Percentiles rank a stretch among this genome's conserved stretches.
These are phyloP conservation scores for Fraxinus floribunda DNA, from an alignment of 305 asterid genomes.

Conservation along the genomic window DNA sequence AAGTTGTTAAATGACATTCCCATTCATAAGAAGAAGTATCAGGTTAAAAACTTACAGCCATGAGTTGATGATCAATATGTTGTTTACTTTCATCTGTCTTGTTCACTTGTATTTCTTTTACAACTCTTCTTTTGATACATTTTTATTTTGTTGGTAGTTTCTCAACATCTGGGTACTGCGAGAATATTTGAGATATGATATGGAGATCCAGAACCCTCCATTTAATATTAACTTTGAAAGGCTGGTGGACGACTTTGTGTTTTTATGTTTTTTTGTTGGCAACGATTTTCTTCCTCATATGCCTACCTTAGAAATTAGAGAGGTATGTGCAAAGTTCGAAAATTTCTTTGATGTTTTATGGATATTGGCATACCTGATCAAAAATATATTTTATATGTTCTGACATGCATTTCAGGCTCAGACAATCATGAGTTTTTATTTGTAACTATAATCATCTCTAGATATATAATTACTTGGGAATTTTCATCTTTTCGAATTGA, in stretches of 20 bases:
- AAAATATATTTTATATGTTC: slow-evolving; percentile 16
- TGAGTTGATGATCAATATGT: slow-evolving; percentile 24
- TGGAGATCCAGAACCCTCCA: slow-evolving; percentile 72
- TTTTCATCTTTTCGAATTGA: not conserved
- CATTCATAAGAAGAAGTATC: slow-evolving; percentile 82
- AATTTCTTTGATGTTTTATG: slow-evolving; percentile 13
- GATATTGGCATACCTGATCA: slow-evolving; percentile 15
- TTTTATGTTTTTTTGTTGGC: slow-evolving; percentile 94
- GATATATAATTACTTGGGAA: not conserved
- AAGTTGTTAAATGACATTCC: slow-evolving; percentile 59
- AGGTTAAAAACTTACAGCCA: slow-evolving; percentile 48
- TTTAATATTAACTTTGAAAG: slow-evolving; percentile 80
- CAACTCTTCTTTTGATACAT: slow-evolving; percentile 32
- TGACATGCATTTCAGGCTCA: slow-evolving; percentile 17
- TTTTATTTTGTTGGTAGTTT: slow-evolving; percentile 50
- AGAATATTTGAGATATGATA: slow-evolving; percentile 86
- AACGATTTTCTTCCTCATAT: slow-evolving; percentile 99
- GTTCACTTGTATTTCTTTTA: slow-evolving; percentile 11
- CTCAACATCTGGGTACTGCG: slow-evolving; percentile 91
- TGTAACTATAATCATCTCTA: slow-evolving; percentile 15
- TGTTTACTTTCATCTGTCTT: slow-evolving; percentile 17
- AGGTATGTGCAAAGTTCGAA: slow-evolving; percentile 49
- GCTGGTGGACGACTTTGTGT: slow-evolving; percentile 97
- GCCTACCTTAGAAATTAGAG: slow-evolving; percentile 98
- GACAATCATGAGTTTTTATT: slow-evolving; percentile 5